Base-by-base conservation (phyloP, 2,329 filamentous ascomycete species). In the Thermomyces lanuginosus region DNA sequence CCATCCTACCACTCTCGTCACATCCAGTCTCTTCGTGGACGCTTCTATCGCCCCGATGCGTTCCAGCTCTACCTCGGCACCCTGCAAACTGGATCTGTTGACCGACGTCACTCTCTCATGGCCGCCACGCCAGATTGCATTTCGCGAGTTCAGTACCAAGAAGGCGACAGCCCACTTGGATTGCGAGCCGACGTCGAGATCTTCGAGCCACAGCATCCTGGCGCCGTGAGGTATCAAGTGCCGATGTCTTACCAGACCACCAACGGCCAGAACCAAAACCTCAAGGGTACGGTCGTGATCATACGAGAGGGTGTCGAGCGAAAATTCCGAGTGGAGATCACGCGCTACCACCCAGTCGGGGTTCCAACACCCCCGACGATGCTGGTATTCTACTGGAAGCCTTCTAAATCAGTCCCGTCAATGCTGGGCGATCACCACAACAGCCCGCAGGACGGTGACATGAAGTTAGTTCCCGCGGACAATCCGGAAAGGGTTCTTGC, bases 391-490 rank as follows among this genome's bases (percentile, higher is more conserved):
- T 27, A 26, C 23, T 30, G 28, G 28, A 30, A 27, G 22, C 23
- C 16, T 11, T 26, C 28, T 5, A 30, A 15, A 7, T 30, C 28
- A 17, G 14, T 24, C 11, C 12, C 22, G 22, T 17, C 27, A 16
- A 10, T 30, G 16, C 7, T 30, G 0, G 28, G 22, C 16, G 15
- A 13, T 14, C 24, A n/a, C n/a, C n/a, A 18, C n/a, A 22, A 12
- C 16, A 8, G 7, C 11, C 10, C 15, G 21, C 16, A 16, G 1
- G 30, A 33, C n/a, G 28, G 27, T 1, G 32, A 31, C 12, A 12
- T 35, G 13, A 35, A 33, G 25, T 29, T 35, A 20, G 26, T 35
- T 16, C 17, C 27, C 17, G 27, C 28, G 8, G 21, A 24, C 11
- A 22, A 22, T n/a, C 31, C 31, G 10, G 21, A 15, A 16, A 22